These are phyloP conservation scores for Solanum virginianum DNA, from an alignment of 257 asterid species.

Conservation along the genomic window DNA sequence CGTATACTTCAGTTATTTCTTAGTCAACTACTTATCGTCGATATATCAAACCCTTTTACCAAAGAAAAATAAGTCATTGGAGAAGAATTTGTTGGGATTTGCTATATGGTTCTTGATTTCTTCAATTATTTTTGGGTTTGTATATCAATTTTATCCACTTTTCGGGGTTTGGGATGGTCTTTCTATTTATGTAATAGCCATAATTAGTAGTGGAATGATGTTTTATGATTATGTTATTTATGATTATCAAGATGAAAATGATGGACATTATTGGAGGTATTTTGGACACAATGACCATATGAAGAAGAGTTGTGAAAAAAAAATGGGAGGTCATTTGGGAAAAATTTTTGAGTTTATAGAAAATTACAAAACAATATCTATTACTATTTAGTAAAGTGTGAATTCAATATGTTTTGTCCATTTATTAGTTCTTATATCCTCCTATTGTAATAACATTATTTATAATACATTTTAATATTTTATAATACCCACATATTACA, in stretches of 20 bases:
- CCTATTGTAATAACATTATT: no score
- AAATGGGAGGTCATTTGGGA: neutral
- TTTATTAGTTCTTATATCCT: no score
- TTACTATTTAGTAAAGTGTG: no score
- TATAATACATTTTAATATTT: no score
- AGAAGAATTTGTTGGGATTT: neutral
- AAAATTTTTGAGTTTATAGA: neutral
- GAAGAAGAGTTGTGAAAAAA: neutral
- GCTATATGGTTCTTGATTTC: neutral
- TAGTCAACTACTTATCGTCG: neutral
- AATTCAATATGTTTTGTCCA: no score
- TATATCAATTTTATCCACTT: neutral
- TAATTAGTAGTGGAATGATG: neutral
- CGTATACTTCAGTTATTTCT: neutral
- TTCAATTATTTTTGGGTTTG: neutral
- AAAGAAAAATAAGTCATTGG: neutral
- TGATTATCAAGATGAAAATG: neutral
- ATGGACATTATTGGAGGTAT: neutral
- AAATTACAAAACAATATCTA: no score
- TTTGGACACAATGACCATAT: neutral
- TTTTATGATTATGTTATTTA: neutral
- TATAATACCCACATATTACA: no score
- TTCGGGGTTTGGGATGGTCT: neutral
- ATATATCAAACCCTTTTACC: neutral
- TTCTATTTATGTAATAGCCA: neutral